A percentile compares a stretch with the other conserved stretches of the same genome.
Evolutionary conservation across 2,329 filamentous ascomycete genomes (phyloP).

Genomic region (Neonectria ditissima): DNA sequence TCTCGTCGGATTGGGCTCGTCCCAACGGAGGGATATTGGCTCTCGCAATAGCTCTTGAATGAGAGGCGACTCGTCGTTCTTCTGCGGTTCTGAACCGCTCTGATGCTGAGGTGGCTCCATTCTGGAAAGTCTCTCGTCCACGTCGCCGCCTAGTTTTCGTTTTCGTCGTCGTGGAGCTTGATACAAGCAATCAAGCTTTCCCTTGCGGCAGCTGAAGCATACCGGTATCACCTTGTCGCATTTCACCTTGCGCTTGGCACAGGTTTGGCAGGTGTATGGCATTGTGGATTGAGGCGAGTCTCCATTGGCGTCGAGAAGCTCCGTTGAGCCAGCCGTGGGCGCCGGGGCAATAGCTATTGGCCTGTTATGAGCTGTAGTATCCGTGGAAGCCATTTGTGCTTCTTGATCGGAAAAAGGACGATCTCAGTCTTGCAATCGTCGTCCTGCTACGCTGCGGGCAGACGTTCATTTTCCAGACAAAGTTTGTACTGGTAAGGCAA

Average conservation of each 20-base stretch:
- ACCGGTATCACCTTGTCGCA: constrained; percentile 42
- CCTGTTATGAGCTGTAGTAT: not conserved
- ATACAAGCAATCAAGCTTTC: constrained; percentile 53
- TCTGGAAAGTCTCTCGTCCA: constrained; percentile 51
- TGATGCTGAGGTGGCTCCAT: constrained; percentile 55
- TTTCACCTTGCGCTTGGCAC: constrained; percentile 46
- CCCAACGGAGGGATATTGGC: not conserved
- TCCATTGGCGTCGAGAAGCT: not conserved
- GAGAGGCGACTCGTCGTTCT: not conserved
- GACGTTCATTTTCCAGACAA: too few relatives aligned
- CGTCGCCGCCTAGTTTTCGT: constrained; percentile 47
- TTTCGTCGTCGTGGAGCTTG: constrained; percentile 55
- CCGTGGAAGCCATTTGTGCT: not conserved
- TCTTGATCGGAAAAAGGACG: not conserved
- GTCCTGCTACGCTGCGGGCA: not conserved
- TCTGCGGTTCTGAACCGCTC: constrained; percentile 46
- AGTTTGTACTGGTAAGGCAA: too few relatives aligned
- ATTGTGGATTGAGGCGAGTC: constrained; percentile 20
- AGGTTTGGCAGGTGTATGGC: constrained; percentile 45
- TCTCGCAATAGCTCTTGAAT: not conserved
- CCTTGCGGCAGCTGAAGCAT: constrained; percentile 43
- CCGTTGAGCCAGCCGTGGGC: not conserved
- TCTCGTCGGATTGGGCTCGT: not conserved
- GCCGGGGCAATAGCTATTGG: constrained; percentile 27
- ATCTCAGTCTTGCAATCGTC: not conserved